These are phyloP conservation scores for Singerocomus rubriflavus DNA, from an alignment of 1,284 basidiomycete genomes.

Conservation along the genomic window DNA sequence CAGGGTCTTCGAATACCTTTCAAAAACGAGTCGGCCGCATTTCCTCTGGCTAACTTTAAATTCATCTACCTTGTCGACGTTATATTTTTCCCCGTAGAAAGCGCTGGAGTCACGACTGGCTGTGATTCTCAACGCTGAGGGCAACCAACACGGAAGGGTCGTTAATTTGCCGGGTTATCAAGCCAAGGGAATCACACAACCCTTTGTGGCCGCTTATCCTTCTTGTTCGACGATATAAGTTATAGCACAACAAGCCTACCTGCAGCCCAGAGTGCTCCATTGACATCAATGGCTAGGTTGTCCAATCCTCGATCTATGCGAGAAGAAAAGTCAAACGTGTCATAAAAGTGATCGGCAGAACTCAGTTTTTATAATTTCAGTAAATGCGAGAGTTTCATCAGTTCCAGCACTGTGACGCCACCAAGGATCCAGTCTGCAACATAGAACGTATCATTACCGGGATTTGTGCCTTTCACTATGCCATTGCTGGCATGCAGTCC, in stretches of 20 bases:
- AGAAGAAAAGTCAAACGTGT: background rate
- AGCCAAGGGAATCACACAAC: constrained; percentile 28
- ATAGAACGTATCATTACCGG: constrained; percentile 52
- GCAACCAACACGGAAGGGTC: constrained; percentile 40
- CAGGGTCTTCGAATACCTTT: constrained; percentile 65
- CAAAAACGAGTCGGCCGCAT: constrained; percentile 5
- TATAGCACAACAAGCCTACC: constrained; percentile 34
- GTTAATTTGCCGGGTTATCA: constrained; percentile 36
- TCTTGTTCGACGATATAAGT: background rate
- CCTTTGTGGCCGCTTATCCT: constrained; percentile 19
- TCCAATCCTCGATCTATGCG: constrained; percentile 47
- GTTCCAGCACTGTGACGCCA: constrained; percentile 49
- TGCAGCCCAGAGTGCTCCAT: constrained; percentile 58
- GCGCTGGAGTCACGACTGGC: constrained; percentile 47
- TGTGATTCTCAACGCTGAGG: constrained; percentile 51
- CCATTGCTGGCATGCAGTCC: constrained; percentile 52
- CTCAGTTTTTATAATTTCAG: constrained; percentile 40
- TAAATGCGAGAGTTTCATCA: constrained; percentile 52
- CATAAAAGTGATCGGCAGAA: background rate
- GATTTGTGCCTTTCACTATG: constrained; percentile 42
- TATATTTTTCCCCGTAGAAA: constrained; percentile 65
- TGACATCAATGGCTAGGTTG: constrained; percentile 53
- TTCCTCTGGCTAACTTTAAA: background rate
- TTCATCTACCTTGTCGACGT: constrained; percentile 51
- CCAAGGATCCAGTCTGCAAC: constrained; percentile 45